Evolutionary conservation across 371 early-diverging fungal species (phyloP), one percentile per base, ranked within the genome.

Genomic region (Mycotypha africana): DNA sequence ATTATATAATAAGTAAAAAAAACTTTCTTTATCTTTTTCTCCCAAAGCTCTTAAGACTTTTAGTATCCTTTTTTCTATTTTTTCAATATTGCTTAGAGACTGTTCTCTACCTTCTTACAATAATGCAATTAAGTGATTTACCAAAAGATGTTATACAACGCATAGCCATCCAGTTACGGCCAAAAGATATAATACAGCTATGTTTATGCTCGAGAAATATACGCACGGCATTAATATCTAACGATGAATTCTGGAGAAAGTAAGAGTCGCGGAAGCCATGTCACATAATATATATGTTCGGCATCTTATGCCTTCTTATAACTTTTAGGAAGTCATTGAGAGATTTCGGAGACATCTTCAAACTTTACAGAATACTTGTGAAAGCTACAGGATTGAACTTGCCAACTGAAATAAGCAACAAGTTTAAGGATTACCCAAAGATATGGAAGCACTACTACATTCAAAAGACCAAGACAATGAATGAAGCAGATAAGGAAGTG

Each of bases 291-390:
- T n/a, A n/a, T n/a, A n/a, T n/a, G n/a, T n/a, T n/a, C n/a, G n/a
- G n/a, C n/a, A n/a, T n/a, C n/a, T n/a, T n/a, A n/a, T n/a, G n/a
- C n/a, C n/a, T n/a, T n/a, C n/a, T n/a, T n/a, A n/a, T n/a, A n/a
- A n/a, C n/a, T n/a, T 16, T 7, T 32, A 79, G 77, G 42, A 79
- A 76, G 60, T 45, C 65, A 2, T 36, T 60, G 9, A 56, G 64
- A 37, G 79, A 79, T n/a, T 79, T 75, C 58, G 79, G 79, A 31
- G 65, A 79, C 37, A 48, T 77, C 1, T 79, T 79, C 51, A 58
- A 64, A 14, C 59, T 79, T 25, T 75, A 77, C 19, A 42, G 46
- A 5, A 58, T 77, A 15, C 60, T 76, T 22, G 59, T 58, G 12
- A 59, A 60, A 14, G 63, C 76, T 12, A 49, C 70, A 2, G 79